Percentiles rank a stretch among this genome's conserved stretches.
These are phyloP conservation scores for Moricandia arvensis DNA, from an alignment of 345 rosid species.

Conservation along the genomic window DNA sequence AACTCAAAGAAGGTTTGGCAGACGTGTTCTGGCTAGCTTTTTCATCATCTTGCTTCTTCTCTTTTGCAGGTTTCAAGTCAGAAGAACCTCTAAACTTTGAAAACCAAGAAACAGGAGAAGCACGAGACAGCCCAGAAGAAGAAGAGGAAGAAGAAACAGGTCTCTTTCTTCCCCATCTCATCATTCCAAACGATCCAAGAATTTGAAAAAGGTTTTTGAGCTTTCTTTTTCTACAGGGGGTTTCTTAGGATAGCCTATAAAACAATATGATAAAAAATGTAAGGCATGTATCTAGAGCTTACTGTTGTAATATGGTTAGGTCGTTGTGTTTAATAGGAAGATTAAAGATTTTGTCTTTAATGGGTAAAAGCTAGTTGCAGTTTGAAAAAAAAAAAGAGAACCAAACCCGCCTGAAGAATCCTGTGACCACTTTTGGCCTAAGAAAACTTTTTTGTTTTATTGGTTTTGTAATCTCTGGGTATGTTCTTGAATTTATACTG, in stretches of 20 bases:
- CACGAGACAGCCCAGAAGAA: slow-evolving; percentile 45
- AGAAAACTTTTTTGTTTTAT: slow-evolving; percentile 9
- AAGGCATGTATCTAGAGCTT: slow-evolving; percentile 25
- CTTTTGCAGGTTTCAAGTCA: slow-evolving; percentile 41
- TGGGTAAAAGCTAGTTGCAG: slow-evolving; percentile 26
- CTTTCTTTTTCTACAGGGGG: not conserved
- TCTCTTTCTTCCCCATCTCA: slow-evolving; percentile 72
- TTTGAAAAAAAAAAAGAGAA: slow-evolving; percentile 30
- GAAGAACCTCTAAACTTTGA: slow-evolving; percentile 57
- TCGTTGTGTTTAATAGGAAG: slow-evolving; percentile 33
- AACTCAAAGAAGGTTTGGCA: slow-evolving; percentile 25
- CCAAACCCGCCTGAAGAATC: slow-evolving; percentile 41
- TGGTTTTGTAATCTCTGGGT: slow-evolving; percentile 24
- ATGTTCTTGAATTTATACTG: slow-evolving; percentile 32
- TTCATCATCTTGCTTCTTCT: slow-evolving; percentile 36
- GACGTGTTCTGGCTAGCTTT: slow-evolving; percentile 32
- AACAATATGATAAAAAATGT: slow-evolving; percentile 11
- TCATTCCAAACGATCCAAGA: slow-evolving; percentile 24
- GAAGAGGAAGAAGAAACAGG: slow-evolving; percentile 43
- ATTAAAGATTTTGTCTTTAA: slow-evolving; percentile 28
- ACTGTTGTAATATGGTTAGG: slow-evolving; percentile 30
- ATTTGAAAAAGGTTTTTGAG: slow-evolving; percentile 1
- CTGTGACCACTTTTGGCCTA: slow-evolving; percentile 36
- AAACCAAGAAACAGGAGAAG: slow-evolving; percentile 56
- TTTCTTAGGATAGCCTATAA: slow-evolving; percentile 6